Conservation (phyloP, 2,329 filamentous ascomycete species). For the Aspergillus ochraceus region DNA sequence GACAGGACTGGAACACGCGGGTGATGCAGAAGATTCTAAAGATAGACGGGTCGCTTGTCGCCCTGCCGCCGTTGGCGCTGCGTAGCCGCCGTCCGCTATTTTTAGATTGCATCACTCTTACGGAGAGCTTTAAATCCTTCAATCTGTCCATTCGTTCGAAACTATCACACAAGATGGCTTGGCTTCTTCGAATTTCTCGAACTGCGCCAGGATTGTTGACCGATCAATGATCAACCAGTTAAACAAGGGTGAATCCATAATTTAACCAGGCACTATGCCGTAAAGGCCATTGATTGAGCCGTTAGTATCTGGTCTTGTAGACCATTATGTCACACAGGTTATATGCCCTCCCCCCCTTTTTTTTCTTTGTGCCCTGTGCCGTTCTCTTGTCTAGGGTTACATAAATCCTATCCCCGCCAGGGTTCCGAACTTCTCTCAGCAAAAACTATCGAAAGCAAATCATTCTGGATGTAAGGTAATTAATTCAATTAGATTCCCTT, state of each 20-base stretch:
- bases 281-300: background rate
- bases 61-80: background rate
- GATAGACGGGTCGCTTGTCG: constrained; percentile 23
- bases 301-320: background rate
- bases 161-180: background rate
- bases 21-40: constrained; percentile 35
- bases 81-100: constrained; percentile 4
- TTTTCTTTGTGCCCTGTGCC: background rate
- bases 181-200: too few species aligned
- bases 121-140: too few species aligned
- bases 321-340: background rate
- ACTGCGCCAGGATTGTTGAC: background rate
- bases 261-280: background rate
- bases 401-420: too few species aligned
- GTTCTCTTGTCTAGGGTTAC: too few species aligned
- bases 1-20: constrained; percentile 23
- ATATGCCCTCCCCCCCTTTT: background rate
- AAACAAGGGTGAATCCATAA: background rate
- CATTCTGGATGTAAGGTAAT: background rate
- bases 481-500: background rate
- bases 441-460: background rate
- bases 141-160: too few species aligned
- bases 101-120: background rate
- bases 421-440: too few species aligned
- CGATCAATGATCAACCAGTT: background rate